Evolutionary conservation across 176 grass and related monocot species (phyloP), one percentile per base, ranked within the genome.

Genomic region (Bothriochloa decipiens): DNA sequence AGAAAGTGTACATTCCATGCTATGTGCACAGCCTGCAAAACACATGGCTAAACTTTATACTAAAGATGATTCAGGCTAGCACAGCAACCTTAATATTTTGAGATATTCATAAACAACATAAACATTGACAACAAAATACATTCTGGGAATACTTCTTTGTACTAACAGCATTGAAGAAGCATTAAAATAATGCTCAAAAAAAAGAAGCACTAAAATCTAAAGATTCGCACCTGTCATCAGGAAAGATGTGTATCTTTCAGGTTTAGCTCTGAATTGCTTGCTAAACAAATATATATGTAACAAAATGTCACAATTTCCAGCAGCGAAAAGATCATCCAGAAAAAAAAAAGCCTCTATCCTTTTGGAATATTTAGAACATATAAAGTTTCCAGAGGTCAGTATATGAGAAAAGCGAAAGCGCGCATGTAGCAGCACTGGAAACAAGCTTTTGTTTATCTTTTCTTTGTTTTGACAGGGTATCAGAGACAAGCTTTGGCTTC

Each of bases 1-100:
- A 82, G 4, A 80, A 65, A 12, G 77, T 47, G 77, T 78, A 71
- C 28, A 77, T 25, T 89, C 80, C 39, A 76, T 35, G 23, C 37
- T 79, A 84, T 49, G 47, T 49, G 47, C 47, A n/a, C n/a, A 49
- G 47, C 14, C 16, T 49, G 9, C 25, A 72, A 79, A 78, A 55
- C n/a, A 72, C 7, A 63, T 10, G 16, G 25, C 66, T 74, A 47
- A 33, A 72, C 22, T 22, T 18, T 22, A 26, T 49, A 50, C 41
- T 52, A 8, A 79, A 20, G 25, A 33, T 74, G 39, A 9, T 41
- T 41, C 39, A 73, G 25, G 53, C 14, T 61, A 45, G 53, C 55
- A 39, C 55, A 39, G 11, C 11, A 6, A 49, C 37, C 15, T 70
- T 61, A 81, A 42, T 20, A 4, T 70, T 76, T 25, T n/a, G 35